These are phyloP conservation scores for Mycosphaerella sp. DNA, from an alignment of 2,329 filamentous ascomycete species.

Conservation along the genomic window DNA sequence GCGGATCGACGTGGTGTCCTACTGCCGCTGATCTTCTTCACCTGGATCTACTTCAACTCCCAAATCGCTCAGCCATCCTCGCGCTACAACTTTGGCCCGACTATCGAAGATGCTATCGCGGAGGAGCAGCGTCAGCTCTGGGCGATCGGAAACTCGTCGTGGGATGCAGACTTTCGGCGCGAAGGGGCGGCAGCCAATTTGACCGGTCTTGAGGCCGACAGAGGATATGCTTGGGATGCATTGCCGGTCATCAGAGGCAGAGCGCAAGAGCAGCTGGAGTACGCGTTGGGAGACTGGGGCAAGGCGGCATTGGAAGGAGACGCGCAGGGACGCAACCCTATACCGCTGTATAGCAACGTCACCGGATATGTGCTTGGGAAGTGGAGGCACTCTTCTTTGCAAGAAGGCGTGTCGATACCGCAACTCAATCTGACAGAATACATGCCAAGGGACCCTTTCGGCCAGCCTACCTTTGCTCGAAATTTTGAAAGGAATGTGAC, in stretches of 20 bases:
- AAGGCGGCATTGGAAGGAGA: conserved; percentile 32
- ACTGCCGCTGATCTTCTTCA: conserved; percentile 44
- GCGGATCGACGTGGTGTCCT: conserved; percentile 42
- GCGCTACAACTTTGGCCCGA: conserved; percentile 37
- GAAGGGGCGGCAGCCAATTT: conserved; percentile 47
- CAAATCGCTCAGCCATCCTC: conserved; percentile 30
- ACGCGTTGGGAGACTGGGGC: conserved; percentile 35
- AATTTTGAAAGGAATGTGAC: conserved; percentile 75
- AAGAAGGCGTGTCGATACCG: conserved; percentile 41
- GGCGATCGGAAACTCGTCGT: conserved; percentile 45
- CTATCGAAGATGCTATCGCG: conserved; percentile 44
- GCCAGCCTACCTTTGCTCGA: conserved; percentile 42
- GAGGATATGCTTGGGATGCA: conserved; percentile 73
- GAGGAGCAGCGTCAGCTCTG: conserved; percentile 47
- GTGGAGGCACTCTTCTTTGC: conserved; percentile 58
- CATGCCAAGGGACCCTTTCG: conserved; percentile 60
- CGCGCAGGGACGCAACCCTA: conserved; percentile 35
- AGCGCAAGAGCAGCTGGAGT: conserved; percentile 51
- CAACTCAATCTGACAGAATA: conserved; percentile 49
- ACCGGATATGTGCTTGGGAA: conserved; percentile 71
- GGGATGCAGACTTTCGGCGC: conserved; percentile 44
- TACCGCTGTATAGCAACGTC: conserved; percentile 68
- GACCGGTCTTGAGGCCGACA: conserved; percentile 66
- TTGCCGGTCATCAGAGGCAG: conserved; percentile 59
- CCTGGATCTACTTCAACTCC: conserved; percentile 50